phyloP scores from a whole-genome alignment of 2,329 filamentous ascomycete genomes.

The Aureobasidium lini region DNA sequence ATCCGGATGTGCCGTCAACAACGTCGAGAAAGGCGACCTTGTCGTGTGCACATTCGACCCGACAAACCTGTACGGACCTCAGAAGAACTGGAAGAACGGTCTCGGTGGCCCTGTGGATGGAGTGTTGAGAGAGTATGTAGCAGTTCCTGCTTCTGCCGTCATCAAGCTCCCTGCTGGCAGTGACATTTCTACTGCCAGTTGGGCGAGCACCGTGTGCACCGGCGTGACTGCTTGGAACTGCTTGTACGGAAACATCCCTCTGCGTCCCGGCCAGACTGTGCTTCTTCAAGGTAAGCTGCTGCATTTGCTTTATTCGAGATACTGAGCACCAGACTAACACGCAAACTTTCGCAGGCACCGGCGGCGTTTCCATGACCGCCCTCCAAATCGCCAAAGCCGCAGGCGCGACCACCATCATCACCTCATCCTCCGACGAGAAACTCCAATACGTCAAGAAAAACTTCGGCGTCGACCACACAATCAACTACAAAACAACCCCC shows the following conservation, averaged over 20 bases:
- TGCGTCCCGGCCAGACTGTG: conserved; percentile 20
- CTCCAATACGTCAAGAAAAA: conserved; percentile 37
- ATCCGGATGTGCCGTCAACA: conserved; percentile 32
- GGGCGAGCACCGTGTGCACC: conserved; percentile 19
- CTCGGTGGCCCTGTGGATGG: conserved; percentile 55
- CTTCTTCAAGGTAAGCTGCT: conserved; percentile 16
- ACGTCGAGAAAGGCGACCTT: conserved; percentile 48
- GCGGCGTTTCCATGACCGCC: conserved; percentile 16
- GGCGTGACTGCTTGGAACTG: conserved; percentile 20
- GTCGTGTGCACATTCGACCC: conserved; percentile 44
- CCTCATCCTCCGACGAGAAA: conserved; percentile 19
- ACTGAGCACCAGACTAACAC: too few relatives aligned
- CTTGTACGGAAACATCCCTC: conserved; percentile 19
- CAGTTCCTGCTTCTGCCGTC: conserved; percentile 50
- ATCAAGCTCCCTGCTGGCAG: conserved; percentile 43
- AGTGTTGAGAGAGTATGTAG: conserved; percentile 51
- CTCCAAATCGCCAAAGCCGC: conserved; percentile 33
- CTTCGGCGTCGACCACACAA: conserved; percentile 50
- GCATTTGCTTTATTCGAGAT: background rate
- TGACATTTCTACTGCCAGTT: conserved; percentile 14
- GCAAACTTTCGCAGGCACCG: conserved; percentile 9
- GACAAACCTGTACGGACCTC: conserved; percentile 45
- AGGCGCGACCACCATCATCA: conserved; percentile 34
- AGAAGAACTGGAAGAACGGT: conserved; percentile 32
- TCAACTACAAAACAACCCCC: conserved; percentile 53